Evolutionary conservation across 1,284 basidiomycete species (phyloP).

Genomic region (Malassezia yamatoensis): DNA sequence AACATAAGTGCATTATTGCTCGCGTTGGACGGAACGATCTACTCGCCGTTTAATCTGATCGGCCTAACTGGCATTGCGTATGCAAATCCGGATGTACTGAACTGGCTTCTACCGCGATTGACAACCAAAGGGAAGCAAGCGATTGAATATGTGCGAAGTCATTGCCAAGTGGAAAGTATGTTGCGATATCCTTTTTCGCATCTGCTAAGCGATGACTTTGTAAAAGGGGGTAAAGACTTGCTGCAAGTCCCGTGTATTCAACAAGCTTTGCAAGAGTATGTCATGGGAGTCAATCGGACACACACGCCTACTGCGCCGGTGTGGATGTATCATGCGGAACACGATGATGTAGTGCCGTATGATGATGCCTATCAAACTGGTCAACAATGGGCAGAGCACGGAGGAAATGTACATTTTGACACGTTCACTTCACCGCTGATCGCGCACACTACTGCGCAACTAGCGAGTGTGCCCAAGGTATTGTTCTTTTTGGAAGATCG

Average conservation of each 20-base stretch:
- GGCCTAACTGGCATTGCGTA: neutral
- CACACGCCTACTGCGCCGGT: conserved; percentile 24
- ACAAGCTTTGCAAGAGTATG: conserved; percentile 16
- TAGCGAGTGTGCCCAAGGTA: conserved; percentile 21
- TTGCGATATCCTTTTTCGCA: conserved; percentile 15
- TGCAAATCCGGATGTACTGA: neutral
- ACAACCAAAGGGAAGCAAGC: conserved; percentile 10
- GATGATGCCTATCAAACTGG: conserved; percentile 12
- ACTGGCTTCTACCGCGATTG: conserved; percentile 10
- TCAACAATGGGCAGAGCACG: conserved; percentile 27
- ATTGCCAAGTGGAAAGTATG: conserved; percentile 22
- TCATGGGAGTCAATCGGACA: conserved; percentile 9
- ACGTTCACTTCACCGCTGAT: conserved; percentile 13
- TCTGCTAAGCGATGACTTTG: conserved; percentile 14
- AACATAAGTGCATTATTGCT: conserved; percentile 2
- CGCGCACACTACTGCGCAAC: conserved; percentile 26
- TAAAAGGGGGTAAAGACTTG: conserved; percentile 16
- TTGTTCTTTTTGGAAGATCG: conserved; percentile 23
- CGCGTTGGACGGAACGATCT: neutral
- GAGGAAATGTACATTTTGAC: conserved; percentile 30
- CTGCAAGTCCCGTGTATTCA: conserved; percentile 19
- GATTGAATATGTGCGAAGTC: conserved; percentile 12
- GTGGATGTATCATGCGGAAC: conserved; percentile 26
- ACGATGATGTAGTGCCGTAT: conserved; percentile 40
- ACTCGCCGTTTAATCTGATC: neutral